These are phyloP conservation scores for Dalbergia cochinchinensis DNA, from an alignment of 306 rosid species.

Conservation along the genomic window DNA sequence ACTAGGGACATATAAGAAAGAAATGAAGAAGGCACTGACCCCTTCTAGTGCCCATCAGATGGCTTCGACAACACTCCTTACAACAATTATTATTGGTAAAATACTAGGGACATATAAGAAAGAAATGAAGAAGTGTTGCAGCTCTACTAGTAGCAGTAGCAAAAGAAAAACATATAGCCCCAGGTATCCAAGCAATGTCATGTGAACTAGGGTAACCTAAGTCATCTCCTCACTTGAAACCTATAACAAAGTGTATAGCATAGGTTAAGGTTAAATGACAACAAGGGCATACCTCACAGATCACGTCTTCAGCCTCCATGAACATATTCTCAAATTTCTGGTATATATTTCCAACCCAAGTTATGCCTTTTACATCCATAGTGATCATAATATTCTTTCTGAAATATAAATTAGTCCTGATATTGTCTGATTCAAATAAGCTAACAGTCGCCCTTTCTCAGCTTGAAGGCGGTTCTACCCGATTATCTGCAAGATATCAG, in stretches of 20 bases:
- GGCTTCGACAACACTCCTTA: background rate
- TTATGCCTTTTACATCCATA: conserved; percentile 81
- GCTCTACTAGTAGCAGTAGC: conserved; percentile 13
- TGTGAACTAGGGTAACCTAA: background rate
- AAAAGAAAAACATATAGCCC: background rate
- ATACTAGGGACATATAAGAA: conserved; percentile 3
- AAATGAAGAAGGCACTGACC: conserved; percentile 23
- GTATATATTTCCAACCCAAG: conserved; percentile 86
- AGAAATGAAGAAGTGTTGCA: conserved; percentile 21
- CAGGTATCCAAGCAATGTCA: background rate
- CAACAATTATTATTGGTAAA: conserved; percentile 2
- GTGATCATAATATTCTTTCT: conserved; percentile 46
- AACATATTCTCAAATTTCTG: conserved; percentile 88
- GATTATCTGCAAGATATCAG: conserved; percentile 51
- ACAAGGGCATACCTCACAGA: conserved; percentile 70
- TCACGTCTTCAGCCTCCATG: conserved; percentile 82
- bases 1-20: conserved; percentile 1
- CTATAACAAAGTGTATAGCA: background rate
- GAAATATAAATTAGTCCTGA: conserved; percentile 34
- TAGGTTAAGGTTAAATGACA: conserved; percentile 30
- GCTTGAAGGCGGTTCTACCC: conserved; percentile 32
- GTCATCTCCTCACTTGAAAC: conserved; percentile 5
- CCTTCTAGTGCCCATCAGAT: background rate
- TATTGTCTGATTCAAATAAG: background rate
- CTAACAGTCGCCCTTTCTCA: conserved; percentile 29